phyloP scores from a whole-genome alignment of 352 stramenopile genomes.

The Globisporangium ultimum region DNA sequence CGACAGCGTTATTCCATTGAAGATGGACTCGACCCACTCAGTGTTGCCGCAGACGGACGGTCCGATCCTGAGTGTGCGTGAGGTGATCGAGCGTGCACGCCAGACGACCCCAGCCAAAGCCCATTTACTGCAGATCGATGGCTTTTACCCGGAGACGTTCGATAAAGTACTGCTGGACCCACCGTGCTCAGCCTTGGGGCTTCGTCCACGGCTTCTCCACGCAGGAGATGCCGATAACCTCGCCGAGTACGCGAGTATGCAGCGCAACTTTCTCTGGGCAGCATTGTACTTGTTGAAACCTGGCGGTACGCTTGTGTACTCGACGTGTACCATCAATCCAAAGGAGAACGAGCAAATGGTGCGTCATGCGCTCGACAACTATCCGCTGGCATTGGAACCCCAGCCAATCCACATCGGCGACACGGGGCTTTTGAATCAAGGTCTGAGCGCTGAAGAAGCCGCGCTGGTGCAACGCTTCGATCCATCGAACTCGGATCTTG shows the following conservation, averaged over 20 bases:
- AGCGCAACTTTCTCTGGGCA: conserved; percentile 86
- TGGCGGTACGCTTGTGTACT: conserved; percentile 92
- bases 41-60: conserved; percentile 52
- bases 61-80: conserved; percentile 32
- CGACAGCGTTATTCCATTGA: conserved; percentile 53
- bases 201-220: conserved; percentile 90
- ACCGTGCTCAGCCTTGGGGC: conserved; percentile 88
- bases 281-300: conserved; percentile 88
- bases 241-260: conserved; percentile 79
- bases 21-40: conserved; percentile 89
- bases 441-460: conserved; percentile 67
- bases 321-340: conserved; percentile 93
- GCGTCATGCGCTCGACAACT: conserved; percentile 82
- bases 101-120: conserved; percentile 41
- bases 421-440: conserved; percentile 67
- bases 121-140: conserved; percentile 72
- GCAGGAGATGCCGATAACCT: conserved; percentile 68
- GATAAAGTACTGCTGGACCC: conserved; percentile 93
- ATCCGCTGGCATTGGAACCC: conserved; percentile 78
- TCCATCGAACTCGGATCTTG: conserved; percentile 58
- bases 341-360: conserved; percentile 94
- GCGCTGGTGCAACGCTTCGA: conserved; percentile 88
- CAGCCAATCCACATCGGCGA: conserved; percentile 59
- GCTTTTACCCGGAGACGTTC: conserved; percentile 92
- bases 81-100: conserved; percentile 59